Evolutionary conservation across 371 early-diverging fungal species (phyloP), one percentile per base, ranked within the genome.

Genomic region (Synchytrium microbalum): DNA sequence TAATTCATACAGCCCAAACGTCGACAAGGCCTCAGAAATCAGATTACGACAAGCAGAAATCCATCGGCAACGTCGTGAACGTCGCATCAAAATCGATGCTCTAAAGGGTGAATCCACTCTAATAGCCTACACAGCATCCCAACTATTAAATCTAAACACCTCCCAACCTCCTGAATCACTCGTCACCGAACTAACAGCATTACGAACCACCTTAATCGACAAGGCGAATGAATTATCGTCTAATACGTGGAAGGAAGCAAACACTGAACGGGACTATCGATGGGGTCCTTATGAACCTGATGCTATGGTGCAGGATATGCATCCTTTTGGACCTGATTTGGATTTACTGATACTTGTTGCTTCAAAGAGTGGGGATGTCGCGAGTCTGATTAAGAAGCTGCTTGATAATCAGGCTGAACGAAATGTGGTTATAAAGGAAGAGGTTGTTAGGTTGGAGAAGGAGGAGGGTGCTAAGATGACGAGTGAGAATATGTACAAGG

Each of bases 21-120:
- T 96, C 30, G 97, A 96, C 77, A 93, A 93, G 67, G 85, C 86
- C 29, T 92, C 94, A 24, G 91, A 95, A 84, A 87, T 96, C 67
- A 86, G 90, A 60, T 91, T 93, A 91, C 86, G 88, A 30, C 94
- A 92, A 75, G 85, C 89, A 59, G 87, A 92, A 62, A 89, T 95
- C 69, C 93, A 93, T 69, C 86, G 80, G 24, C 84, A 92, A 70
- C 91, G 97, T 26, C 88, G 89, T 10, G 89, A 87, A 66, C 88
- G 97, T 8, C 81, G 82, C 54, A 79, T 82, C 54, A 85, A 88
- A 66, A 88, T 90, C 56, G 83, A 77, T 8, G 75, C 81, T 30
- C 74, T 90, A n/a, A 72, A 77, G 55, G 66, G 77, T 32, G 84
- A 89, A 55, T 72, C 84, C 19, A 73, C 71, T 19, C 72, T 81